A percentile compares a stretch with the other conserved stretches of the same genome.
Evolutionary conservation across 495 filamentous ascomycete genomes (phyloP).

Genomic region (Eremomyces bilateralis): DNA sequence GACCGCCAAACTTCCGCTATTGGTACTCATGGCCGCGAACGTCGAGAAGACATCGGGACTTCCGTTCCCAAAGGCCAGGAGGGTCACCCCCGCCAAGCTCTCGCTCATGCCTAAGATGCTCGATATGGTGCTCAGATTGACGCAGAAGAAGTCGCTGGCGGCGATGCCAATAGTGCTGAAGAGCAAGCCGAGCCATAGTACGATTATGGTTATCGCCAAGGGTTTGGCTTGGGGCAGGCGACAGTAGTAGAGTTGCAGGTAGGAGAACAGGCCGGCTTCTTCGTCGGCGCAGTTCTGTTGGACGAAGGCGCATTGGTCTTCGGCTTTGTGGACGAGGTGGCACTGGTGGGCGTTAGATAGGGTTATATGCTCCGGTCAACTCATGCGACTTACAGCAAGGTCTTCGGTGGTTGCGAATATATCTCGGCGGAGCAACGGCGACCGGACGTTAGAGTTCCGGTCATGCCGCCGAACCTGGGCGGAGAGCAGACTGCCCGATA

Average conservation of each 20-base stretch:
- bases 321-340: conserved; percentile 50
- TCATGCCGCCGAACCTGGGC: no score
- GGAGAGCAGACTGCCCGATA: no score
- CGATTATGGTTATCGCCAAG: conserved; percentile 53
- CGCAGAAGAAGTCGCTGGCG: conserved; percentile 92
- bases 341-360: conserved; percentile 42
- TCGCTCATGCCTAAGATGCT: conserved; percentile 80
- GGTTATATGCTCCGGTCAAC: no score
- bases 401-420: no score
- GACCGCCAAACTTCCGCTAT: conserved; percentile 85
- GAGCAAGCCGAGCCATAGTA: conserved; percentile 68
- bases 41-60: conserved; percentile 98
- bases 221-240: conserved; percentile 42
- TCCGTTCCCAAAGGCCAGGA: conserved; percentile 96
- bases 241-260: conserved; percentile 88
- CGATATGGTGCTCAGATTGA: conserved; percentile 85
- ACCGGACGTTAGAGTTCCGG: no score
- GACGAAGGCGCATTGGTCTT: conserved; percentile 75
- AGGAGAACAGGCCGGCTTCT: conserved; percentile 73
- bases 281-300: conserved; percentile 65
- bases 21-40: conserved; percentile 90
- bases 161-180: conserved; percentile 98
- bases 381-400: no score
- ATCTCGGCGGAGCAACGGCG: no score
- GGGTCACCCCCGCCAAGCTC: conserved; percentile 89